phyloP scores from a whole-genome alignment of 768 basidiomycete species.

The Mycena galericulata region DNA sequence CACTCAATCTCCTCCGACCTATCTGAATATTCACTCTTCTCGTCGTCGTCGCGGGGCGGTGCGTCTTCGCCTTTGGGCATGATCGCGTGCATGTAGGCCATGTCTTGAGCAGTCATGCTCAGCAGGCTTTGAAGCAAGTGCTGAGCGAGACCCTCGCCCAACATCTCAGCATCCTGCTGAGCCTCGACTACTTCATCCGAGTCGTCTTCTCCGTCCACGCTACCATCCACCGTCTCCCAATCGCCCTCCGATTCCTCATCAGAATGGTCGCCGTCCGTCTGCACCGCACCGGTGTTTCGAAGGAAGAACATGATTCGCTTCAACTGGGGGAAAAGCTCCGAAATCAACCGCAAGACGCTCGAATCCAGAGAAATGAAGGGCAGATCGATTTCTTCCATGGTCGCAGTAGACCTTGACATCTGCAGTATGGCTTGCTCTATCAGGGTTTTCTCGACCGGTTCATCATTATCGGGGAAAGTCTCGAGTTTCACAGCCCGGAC shows the following conservation, averaged over 20 bases:
- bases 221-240: constrained; percentile 6
- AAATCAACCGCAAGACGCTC: not conserved
- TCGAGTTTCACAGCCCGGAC: not conserved
- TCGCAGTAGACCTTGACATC: constrained; percentile 3
- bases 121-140: not conserved
- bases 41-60: not conserved
- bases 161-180: not conserved
- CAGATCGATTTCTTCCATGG: not conserved
- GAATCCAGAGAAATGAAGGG: constrained; percentile 8
- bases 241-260: not conserved
- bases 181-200: constrained; percentile 9
- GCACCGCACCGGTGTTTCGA: not conserved
- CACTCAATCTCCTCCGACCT: not conserved
- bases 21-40: constrained; percentile 6
- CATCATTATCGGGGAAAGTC: not conserved
- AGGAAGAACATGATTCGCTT: constrained; percentile 13
- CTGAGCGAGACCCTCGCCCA: no score
- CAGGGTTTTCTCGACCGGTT: not conserved
- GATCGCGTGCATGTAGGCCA: no score
- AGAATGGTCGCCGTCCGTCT: not conserved
- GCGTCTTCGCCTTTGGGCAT: not conserved
- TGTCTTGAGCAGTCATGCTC: no score
- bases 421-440: constrained; percentile 6
- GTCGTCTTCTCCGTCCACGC: not conserved
- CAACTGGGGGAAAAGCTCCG: constrained; percentile 14